Conservation (phyloP, 2,329 filamentous ascomycete genomes). For the Alternaria dauci region DNA sequence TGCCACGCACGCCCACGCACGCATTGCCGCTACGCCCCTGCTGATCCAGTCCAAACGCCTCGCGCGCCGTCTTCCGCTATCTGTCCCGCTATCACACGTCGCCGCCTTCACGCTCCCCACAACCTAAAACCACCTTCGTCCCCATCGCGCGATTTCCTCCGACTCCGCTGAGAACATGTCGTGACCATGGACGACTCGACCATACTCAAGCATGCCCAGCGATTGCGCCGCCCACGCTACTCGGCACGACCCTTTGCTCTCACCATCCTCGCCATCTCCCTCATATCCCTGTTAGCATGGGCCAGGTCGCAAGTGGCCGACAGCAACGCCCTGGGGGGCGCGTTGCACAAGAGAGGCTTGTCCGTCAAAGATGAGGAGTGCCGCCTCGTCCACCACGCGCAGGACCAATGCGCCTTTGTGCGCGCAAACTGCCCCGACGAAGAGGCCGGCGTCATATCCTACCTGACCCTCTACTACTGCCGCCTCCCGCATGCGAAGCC, state of each 20-base stretch:
- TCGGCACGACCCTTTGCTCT: slow-evolving; percentile 50
- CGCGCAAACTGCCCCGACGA: slow-evolving; percentile 83
- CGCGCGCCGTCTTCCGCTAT: slow-evolving; percentile 26
- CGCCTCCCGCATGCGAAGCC: slow-evolving; percentile 71
- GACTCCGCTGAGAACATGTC: slow-evolving; percentile 20
- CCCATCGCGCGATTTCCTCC: slow-evolving; percentile 18
- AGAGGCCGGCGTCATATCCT: slow-evolving; percentile 87
- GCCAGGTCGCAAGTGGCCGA: slow-evolving; percentile 22
- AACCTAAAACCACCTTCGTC: not conserved
- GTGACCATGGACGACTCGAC: slow-evolving; percentile 37
- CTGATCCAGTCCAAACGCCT: slow-evolving; percentile 25
- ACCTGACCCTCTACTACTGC: slow-evolving; percentile 93
- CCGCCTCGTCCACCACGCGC: slow-evolving; percentile 76
- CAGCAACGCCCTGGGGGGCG: not conserved
- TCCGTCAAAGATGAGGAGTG: slow-evolving; percentile 62
- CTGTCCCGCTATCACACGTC: slow-evolving; percentile 21
- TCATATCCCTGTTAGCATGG: slow-evolving; percentile 42
- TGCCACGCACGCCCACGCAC: slow-evolving; percentile 1
- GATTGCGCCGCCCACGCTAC: slow-evolving; percentile 43
- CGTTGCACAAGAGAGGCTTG: slow-evolving; percentile 31
- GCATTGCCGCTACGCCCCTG: slow-evolving; percentile 1
- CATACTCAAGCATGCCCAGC: slow-evolving; percentile 29
- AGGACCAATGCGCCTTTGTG: slow-evolving; percentile 87
- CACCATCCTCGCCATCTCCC: slow-evolving; percentile 42
- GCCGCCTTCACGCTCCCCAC: not conserved